Percentiles rank a stretch among this genome's conserved stretches.
Evolutionary conservation across 176 grass and related monocot genomes (phyloP).

Genomic region (Aechmea fasciata): DNA sequence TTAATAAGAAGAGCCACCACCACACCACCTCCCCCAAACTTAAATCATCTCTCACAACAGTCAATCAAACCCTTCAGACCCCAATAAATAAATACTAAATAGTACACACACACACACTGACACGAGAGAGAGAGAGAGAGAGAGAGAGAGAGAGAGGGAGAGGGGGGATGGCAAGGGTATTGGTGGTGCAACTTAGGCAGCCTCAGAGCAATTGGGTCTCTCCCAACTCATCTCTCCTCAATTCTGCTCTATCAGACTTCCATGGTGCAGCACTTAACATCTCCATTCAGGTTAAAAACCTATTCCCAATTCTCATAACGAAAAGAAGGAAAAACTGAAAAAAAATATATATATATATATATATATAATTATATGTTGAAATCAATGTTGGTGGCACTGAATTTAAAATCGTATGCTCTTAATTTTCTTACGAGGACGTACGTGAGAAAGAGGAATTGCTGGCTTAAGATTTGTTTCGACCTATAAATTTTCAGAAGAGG

Average conservation of each 20-base stretch:
- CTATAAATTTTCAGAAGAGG: conserved; percentile 38
- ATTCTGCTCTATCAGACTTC: conserved; percentile 63
- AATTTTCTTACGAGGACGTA: background rate
- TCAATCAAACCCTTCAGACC: background rate
- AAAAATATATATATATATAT: no score
- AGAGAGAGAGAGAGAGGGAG: conserved; percentile 7
- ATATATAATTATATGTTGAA: background rate
- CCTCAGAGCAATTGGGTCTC: conserved; percentile 7
- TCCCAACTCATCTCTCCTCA: conserved; percentile 35
- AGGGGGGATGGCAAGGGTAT: conserved; percentile 20
- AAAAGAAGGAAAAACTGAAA: no score
- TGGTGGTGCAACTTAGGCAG: conserved; percentile 20
- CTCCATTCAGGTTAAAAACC: conserved; percentile 39
- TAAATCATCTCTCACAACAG: background rate
- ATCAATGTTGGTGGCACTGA: background rate
- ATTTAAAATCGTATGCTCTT: background rate
- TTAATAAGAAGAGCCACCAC: background rate
- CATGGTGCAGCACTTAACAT: conserved; percentile 34
- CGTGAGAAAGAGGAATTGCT: background rate
- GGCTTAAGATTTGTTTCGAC: conserved; percentile 1
- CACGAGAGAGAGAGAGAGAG: background rate
- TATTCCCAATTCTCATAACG: background rate
- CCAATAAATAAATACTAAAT: no score
- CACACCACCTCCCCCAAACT: background rate
- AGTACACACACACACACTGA: conserved; percentile 1